Evolutionary conservation across 2,329 filamentous ascomycete species (phyloP), one percentile per base, ranked within the genome.

Genomic region (Nemania bipapillata): DNA sequence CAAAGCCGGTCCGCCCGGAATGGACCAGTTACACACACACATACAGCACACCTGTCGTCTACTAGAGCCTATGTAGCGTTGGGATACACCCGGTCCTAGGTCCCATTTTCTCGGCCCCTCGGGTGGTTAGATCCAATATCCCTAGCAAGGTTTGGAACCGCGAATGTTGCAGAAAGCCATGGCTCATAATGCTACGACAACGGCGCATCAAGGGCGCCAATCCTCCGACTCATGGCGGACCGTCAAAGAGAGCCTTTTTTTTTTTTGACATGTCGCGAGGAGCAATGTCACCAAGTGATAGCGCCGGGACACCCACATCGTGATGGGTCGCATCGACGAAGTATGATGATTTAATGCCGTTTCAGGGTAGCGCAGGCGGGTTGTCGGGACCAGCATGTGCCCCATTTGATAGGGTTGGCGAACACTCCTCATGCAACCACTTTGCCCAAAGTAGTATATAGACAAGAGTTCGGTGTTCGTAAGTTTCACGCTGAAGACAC

Each of bases 381-480:
- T 47, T 58, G 50, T 30, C 35, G 42, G 62, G 28, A 22, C 52
- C 58, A 30, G 26, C 7, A 49, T 58, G 22, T 50, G 24, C 47
- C 52, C 26, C 53, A 42, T 55, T 20, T 52, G 58, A 58, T 30
- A 45, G 50, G 47, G 55, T 57, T 56, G 54, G 50, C 54, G 49
- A 55, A 59, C 40, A 49, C 35, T 57, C 56, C n/a, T 61, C 17
- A 62, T 69, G 66, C 66, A 66, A 66, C 57, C 63, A 66, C 62
- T 66, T 66, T 42, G 53, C 52, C 62, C 58, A 55, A 54, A 50
- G 9, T 11, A 24, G 35, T 32, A 63, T 52, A 30, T 42, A n/a
- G 54, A 45, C 26, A 20, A 9, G 15, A 30, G 35, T 2, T 28
- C 20, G 35, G 37, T 42, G 26, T 53, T 59, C 30, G 47, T 56